Evolutionary conservation across 805 yeast species (phyloP).

Genomic region (Starmerella tilneyi): DNA sequence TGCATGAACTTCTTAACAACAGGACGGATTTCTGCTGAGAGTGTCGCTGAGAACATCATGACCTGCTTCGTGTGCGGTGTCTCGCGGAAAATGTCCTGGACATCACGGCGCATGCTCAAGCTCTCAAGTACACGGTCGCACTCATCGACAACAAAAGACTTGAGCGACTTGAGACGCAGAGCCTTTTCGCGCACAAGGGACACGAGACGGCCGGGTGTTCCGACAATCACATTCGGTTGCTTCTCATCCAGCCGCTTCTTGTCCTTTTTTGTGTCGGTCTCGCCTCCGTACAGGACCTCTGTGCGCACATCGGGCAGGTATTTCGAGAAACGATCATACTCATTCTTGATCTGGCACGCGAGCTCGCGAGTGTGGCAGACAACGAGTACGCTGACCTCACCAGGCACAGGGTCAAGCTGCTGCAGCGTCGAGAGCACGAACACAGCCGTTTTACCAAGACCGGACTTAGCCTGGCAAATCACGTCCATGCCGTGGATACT

Average conservation of each 20-base stretch:
- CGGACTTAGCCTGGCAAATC: slow-evolving; percentile 97
- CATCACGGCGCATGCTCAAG: slow-evolving; percentile 93
- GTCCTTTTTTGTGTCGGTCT: slow-evolving; percentile 64
- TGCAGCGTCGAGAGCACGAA: slow-evolving; percentile 92
- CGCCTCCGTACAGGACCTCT: slow-evolving; percentile 95
- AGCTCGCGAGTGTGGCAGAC: slow-evolving; percentile 97
- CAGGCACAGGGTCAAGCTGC: slow-evolving; percentile 94
- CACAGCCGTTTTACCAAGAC: slow-evolving; percentile 98
- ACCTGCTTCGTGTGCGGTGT: slow-evolving; percentile 98
- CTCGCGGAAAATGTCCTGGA: slow-evolving; percentile 92
- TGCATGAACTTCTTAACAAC: slow-evolving; percentile 97
- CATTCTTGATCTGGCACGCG: slow-evolving; percentile 96
- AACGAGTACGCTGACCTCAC: slow-evolving; percentile 89
- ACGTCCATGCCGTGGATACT: slow-evolving; percentile 96
- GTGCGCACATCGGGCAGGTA: slow-evolving; percentile 97
- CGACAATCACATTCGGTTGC: slow-evolving; percentile 92
- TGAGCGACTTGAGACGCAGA: slow-evolving; percentile 75
- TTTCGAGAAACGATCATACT: slow-evolving; percentile 93
- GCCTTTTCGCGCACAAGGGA: slow-evolving; percentile 88
- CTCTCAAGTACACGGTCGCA: slow-evolving; percentile 95
- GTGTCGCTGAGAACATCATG: slow-evolving; percentile 97
- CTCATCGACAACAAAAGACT: slow-evolving; percentile 92
- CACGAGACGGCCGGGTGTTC: slow-evolving; percentile 95
- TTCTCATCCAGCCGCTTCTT: slow-evolving; percentile 82
- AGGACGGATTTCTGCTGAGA: slow-evolving; percentile 88